A percentile compares a stretch with the other conserved stretches of the same genome.
phyloP scores from a whole-genome alignment of 805 yeast species.

The Kregervanrija fluxuum region DNA sequence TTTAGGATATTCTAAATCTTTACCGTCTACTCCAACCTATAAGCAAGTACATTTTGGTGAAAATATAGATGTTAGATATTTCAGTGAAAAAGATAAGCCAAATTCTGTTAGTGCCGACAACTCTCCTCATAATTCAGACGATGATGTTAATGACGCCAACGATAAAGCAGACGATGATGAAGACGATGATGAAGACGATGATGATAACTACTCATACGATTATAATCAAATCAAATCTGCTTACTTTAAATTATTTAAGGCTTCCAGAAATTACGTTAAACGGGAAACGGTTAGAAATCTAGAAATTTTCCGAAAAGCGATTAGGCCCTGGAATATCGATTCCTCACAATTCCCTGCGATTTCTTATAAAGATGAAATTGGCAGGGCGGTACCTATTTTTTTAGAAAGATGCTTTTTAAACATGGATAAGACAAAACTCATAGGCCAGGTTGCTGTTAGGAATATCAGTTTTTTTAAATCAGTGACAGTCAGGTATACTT shows the following conservation, averaged over 20 bases:
- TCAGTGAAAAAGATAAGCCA: constrained; percentile 68
- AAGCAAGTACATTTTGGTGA: constrained; percentile 85
- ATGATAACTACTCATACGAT: background rate
- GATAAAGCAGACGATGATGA: constrained; percentile 20
- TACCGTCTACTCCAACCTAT: constrained; percentile 51
- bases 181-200: constrained; percentile 18
- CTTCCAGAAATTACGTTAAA: constrained; percentile 14
- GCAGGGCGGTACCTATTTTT: constrained; percentile 42
- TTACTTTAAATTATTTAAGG: constrained; percentile 9
- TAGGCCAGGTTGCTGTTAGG: constrained; percentile 74
- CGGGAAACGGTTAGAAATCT: constrained; percentile 11
- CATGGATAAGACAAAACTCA: constrained; percentile 47
- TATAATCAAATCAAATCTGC: constrained; percentile 8
- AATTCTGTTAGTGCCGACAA: constrained; percentile 62
- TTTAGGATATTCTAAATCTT: constrained; percentile 27
- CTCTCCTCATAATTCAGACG: constrained; percentile 42
- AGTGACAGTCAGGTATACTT: constrained; percentile 66
- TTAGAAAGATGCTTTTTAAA: constrained; percentile 59
- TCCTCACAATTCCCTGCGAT: constrained; percentile 35
- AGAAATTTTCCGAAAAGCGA: constrained; percentile 16
- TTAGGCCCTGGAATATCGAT: constrained; percentile 39
- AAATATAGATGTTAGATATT: constrained; percentile 63
- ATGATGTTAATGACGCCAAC: constrained; percentile 26
- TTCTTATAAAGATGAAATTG: constrained; percentile 37
- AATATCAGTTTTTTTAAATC: constrained; percentile 64